phyloP scores from a whole-genome alignment of 169 alveolate genomes.

The Plasmodium relictum region DNA sequence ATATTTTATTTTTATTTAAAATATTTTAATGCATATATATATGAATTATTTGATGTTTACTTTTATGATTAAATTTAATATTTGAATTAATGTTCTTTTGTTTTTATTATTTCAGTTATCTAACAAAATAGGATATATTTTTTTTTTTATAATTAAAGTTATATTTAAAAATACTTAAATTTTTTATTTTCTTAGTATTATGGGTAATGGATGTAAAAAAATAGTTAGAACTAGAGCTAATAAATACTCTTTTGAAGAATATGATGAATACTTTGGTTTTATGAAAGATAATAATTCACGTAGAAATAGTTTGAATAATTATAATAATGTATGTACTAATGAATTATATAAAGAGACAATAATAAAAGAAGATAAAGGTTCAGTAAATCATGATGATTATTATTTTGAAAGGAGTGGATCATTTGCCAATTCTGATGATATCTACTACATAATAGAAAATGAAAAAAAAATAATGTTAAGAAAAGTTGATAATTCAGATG shows the following conservation, averaged over 20 bases:
- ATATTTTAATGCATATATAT: too few species aligned
- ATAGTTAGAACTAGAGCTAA: conserved; percentile 9
- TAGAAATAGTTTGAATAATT: conserved; percentile 7
- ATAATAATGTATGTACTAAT: conserved; percentile 30
- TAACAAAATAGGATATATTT: neutral
- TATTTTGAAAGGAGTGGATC: conserved; percentile 13
- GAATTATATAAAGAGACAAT: neutral
- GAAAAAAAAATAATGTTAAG: conserved; percentile 40
- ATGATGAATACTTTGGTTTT: conserved; percentile 24
- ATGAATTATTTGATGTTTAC: too few species aligned
- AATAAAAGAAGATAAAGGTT: neutral
- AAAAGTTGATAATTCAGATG: conserved; percentile 62
- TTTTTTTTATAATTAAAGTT: neutral
- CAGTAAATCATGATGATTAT: neutral
- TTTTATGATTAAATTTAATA: neutral
- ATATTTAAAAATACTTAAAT: too few species aligned
- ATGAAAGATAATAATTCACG: conserved; percentile 11
- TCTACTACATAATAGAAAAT: conserved; percentile 40
- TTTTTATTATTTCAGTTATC: too few species aligned
- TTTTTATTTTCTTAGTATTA: neutral
- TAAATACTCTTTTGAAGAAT: conserved; percentile 2
- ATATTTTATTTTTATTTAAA: too few species aligned
- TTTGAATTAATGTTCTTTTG: neutral
- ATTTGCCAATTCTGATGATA: conserved; percentile 27
- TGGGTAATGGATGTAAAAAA: conserved; percentile 74